Evolutionary conservation across 1,284 basidiomycete genomes (phyloP).

Genomic region (Cutaneotrichosporon daszewskae): DNA sequence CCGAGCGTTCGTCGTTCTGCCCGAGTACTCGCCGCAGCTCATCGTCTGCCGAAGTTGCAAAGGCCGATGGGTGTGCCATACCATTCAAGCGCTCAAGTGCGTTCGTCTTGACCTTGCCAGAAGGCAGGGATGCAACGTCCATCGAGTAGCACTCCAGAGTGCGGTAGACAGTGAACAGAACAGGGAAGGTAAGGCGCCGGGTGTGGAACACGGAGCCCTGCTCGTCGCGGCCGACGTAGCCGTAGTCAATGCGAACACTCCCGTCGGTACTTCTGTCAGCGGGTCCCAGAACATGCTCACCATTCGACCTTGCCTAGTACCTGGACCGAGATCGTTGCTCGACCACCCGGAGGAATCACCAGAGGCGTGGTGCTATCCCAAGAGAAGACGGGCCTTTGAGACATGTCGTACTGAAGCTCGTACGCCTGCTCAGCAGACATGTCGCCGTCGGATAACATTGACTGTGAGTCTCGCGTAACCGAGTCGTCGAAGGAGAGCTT

Average conservation of each 20-base stretch:
- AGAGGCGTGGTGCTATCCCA: conserved; percentile 56
- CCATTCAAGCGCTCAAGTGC: conserved; percentile 3
- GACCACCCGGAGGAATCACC: conserved; percentile 64
- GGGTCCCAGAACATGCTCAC: conserved; percentile 51
- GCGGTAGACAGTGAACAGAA: conserved; percentile 86
- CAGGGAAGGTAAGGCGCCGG: conserved; percentile 72
- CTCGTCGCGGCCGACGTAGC: conserved; percentile 55
- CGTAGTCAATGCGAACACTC: conserved; percentile 76
- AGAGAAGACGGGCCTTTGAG: conserved; percentile 71
- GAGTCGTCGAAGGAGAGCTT: conserved; percentile 83
- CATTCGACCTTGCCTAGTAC: conserved; percentile 87
- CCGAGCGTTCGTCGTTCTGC: conserved; percentile 61
- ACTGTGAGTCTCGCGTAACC: conserved; percentile 67
- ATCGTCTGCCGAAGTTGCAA: conserved; percentile 27
- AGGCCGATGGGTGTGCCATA: background rate
- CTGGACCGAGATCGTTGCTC: conserved; percentile 60
- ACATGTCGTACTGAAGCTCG: conserved; percentile 78
- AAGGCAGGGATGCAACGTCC: conserved; percentile 63
- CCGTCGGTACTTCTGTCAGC: conserved; percentile 60
- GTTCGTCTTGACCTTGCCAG: background rate
- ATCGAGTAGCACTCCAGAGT: conserved; percentile 79
- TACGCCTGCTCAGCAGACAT: conserved; percentile 78
- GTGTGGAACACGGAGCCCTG: conserved; percentile 59
- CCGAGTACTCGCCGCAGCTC: conserved; percentile 40
- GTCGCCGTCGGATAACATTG: conserved; percentile 69